Percentiles rank a stretch among this genome's conserved stretches.
Evolutionary conservation across 129 eudicot genomes (phyloP).

Genomic region (Silybum marianum): DNA sequence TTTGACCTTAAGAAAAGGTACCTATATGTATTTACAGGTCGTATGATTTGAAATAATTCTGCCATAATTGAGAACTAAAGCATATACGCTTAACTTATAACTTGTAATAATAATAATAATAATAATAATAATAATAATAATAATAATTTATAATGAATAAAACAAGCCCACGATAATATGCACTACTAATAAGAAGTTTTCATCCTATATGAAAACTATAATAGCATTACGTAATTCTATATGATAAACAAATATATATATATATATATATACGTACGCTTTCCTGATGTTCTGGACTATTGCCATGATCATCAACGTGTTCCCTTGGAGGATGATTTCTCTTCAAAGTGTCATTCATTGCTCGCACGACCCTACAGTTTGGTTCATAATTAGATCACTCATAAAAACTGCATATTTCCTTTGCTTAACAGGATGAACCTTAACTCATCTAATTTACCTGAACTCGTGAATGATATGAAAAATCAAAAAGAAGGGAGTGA

Average conservation of each 20-base stretch:
- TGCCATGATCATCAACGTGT: constrained; percentile 42
- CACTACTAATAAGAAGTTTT: too few relatives aligned
- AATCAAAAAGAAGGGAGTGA: background rate
- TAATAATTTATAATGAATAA: too few relatives aligned
- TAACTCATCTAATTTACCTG: background rate
- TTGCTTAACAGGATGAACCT: background rate
- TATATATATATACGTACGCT: constrained; percentile 30
- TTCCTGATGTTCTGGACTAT: constrained; percentile 49
- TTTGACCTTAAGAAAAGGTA: too few relatives aligned
- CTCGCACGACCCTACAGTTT: constrained; percentile 75
- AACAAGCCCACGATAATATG: too few relatives aligned
- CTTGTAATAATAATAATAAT: too few relatives aligned
- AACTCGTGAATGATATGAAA: background rate
- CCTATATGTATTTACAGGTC: too few relatives aligned
- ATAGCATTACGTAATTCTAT: background rate
- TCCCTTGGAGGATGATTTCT: constrained; percentile 54
- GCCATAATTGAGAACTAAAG: too few relatives aligned
- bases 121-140: too few relatives aligned
- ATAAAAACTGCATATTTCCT: background rate
- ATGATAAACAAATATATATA: background rate
- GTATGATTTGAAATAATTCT: too few relatives aligned
- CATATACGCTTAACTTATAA: too few relatives aligned
- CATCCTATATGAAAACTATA: background rate
- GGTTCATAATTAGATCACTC: background rate
- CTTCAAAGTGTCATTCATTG: constrained; percentile 75